Evolutionary conservation across 305 asterid species (phyloP).

Genomic region (Fraxinus nigra): DNA sequence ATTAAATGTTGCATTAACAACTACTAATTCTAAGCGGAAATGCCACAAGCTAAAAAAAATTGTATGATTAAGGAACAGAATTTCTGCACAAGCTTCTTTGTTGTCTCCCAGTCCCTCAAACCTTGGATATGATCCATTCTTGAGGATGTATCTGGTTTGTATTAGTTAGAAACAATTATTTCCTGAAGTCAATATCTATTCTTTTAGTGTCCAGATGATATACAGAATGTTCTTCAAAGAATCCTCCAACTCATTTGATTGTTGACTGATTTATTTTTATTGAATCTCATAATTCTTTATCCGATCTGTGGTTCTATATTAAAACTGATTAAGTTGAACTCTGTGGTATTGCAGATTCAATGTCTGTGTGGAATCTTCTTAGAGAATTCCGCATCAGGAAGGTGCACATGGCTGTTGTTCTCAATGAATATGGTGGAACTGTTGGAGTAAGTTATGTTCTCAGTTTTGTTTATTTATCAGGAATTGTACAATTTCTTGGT

Average conservation of each 20-base stretch:
- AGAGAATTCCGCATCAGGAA: constrained; percentile 99
- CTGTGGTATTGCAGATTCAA: constrained; percentile 70
- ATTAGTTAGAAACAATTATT: background rate
- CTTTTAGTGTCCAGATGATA: background rate
- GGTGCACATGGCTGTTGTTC: constrained; percentile 99
- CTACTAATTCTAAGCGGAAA: background rate
- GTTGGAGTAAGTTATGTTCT: constrained; percentile 67
- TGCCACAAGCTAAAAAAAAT: background rate
- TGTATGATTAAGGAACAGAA: constrained; percentile 9
- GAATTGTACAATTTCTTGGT: constrained; percentile 10
- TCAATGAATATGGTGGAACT: constrained; percentile 98
- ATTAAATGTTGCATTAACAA: constrained; percentile 1
- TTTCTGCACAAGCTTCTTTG: constrained; percentile 1
- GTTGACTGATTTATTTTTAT: background rate
- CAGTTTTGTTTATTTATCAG: constrained; percentile 6
- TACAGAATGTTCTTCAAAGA: background rate
- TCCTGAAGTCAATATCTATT: background rate
- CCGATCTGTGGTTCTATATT: constrained; percentile 2
- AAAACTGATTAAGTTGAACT: constrained; percentile 4
- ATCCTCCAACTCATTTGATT: background rate
- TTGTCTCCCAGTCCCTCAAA: constrained; percentile 2
- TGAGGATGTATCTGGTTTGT: constrained; percentile 8
- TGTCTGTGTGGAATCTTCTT: constrained; percentile 99
- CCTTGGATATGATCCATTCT: background rate
- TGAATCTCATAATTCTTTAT: constrained; percentile 6